Conservation (phyloP, 805 yeast genomes). For the Metschnikowia borealis region DNA sequence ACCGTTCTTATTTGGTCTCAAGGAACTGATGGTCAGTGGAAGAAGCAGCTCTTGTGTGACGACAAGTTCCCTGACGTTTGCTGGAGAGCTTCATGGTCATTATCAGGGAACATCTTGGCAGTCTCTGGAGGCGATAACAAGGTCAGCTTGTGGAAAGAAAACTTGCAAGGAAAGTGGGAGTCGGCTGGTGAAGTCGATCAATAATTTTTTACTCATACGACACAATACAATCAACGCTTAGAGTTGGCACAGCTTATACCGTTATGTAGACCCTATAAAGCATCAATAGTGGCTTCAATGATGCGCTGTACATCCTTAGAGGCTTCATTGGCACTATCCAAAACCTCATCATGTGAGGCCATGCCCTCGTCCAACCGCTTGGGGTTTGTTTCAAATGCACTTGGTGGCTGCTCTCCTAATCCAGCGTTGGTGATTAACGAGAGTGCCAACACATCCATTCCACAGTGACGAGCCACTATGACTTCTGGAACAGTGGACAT, state of each 20-base stretch:
- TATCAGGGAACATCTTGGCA: slow-evolving; percentile 93
- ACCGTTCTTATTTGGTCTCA: slow-evolving; percentile 95
- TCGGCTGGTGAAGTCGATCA: slow-evolving; percentile 95
- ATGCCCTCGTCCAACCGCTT: slow-evolving; percentile 60
- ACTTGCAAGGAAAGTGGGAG: slow-evolving; percentile 91
- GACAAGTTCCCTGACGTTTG: slow-evolving; percentile 94
- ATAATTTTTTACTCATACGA: slow-evolving; percentile 25
- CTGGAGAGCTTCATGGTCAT: slow-evolving; percentile 98
- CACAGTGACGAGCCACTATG: slow-evolving; percentile 85
- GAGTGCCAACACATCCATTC: slow-evolving; percentile 76
- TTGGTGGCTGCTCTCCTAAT: slow-evolving; percentile 63
- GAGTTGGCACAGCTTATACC: background rate
- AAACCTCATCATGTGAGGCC: slow-evolving; percentile 90
- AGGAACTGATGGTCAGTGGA: slow-evolving; percentile 71
- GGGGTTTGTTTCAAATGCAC: slow-evolving; percentile 55
- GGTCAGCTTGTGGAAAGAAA: slow-evolving; percentile 95
- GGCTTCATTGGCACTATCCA: slow-evolving; percentile 76
- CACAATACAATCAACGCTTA: slow-evolving; percentile 1
- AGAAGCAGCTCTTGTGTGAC: slow-evolving; percentile 64
- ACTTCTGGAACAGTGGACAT: slow-evolving; percentile 99
- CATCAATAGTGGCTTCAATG: slow-evolving; percentile 58
- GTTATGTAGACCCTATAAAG: slow-evolving; percentile 20
- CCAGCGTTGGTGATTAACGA: slow-evolving; percentile 84
- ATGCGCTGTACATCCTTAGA: slow-evolving; percentile 74
- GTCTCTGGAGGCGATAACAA: slow-evolving; percentile 95